Evolutionary conservation across 768 basidiomycete genomes (phyloP).

Genomic region (Serpula lacrymans): DNA sequence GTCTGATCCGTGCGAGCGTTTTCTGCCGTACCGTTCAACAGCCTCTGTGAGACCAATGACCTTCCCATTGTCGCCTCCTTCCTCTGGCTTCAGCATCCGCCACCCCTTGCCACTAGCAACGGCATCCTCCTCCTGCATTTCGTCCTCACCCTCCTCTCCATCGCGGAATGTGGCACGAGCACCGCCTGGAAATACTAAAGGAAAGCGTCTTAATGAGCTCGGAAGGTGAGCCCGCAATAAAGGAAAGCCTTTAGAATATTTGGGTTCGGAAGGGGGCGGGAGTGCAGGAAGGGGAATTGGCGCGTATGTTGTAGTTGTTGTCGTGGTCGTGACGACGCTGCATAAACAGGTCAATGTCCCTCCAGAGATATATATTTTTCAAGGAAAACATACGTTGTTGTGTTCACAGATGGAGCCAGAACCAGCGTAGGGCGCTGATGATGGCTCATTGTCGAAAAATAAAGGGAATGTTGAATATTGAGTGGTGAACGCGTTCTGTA

Average conservation of each 20-base stretch:
- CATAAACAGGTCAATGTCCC: conserved; percentile 20
- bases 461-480: conserved; percentile 25
- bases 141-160: conserved; percentile 57
- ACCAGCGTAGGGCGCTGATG: conserved; percentile 63
- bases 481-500: no score
- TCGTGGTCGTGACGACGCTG: conserved; percentile 89
- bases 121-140: conserved; percentile 72
- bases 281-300: conserved; percentile 80
- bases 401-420: conserved; percentile 80
- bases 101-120: conserved; percentile 65
- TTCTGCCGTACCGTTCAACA: conserved; percentile 73
- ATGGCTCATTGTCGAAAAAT: conserved; percentile 51
- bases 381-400: conserved; percentile 63
- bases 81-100: conserved; percentile 71
- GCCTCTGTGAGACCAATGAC: conserved; percentile 73
- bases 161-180: conserved; percentile 77
- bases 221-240: conserved; percentile 75
- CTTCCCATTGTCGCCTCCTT: conserved; percentile 43
- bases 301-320: conserved; percentile 85
- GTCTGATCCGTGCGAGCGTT: conserved; percentile 52
- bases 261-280: conserved; percentile 66
- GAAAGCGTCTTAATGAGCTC: conserved; percentile 66
- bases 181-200: conserved; percentile 78
- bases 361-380: not conserved
- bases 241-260: conserved; percentile 78